Evolutionary conservation across 2,329 filamentous ascomycete genomes (phyloP).

Genomic region (Claviceps sp.): DNA sequence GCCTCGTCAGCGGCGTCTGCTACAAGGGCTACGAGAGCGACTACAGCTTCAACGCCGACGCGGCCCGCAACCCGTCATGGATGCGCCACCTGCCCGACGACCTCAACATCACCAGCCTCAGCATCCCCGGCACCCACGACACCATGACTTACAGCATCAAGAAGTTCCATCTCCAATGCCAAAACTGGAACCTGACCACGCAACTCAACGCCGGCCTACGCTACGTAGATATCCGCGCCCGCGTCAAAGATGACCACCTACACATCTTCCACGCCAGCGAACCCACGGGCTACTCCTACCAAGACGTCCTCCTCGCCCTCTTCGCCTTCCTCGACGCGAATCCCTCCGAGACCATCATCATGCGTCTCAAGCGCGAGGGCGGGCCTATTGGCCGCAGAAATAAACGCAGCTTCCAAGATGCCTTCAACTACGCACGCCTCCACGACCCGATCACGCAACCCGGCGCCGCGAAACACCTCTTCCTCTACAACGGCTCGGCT

Average conservation of each 20-base stretch:
- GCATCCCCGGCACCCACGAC: conserved; percentile 39
- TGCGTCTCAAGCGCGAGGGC: conserved; percentile 38
- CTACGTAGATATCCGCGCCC: conserved; percentile 35
- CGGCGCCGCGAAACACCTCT: conserved; percentile 24
- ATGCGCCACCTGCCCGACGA: conserved; percentile 30
- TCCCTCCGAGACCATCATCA: conserved; percentile 32
- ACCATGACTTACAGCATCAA: conserved; percentile 33
- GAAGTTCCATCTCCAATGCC: conserved; percentile 27
- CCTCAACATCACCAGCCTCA: conserved; percentile 27
- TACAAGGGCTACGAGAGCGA: conserved; percentile 17
- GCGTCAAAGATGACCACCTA: conserved; percentile 28
- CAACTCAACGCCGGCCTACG: conserved; percentile 34
- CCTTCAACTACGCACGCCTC: conserved; percentile 28
- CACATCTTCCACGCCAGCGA: conserved; percentile 33
- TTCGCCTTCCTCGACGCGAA: conserved; percentile 31
- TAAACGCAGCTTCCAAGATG: conserved; percentile 29
- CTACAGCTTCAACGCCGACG: conserved; percentile 30
- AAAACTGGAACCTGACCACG: conserved; percentile 29
- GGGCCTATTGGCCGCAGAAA: conserved; percentile 20
- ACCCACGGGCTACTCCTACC: conserved; percentile 31
- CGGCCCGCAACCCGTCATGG: conserved; percentile 23
- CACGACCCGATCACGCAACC: conserved; percentile 19
- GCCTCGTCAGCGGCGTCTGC: conserved; percentile 15
- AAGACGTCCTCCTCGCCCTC: conserved; percentile 28
- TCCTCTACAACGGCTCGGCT: conserved; percentile 16